These are phyloP conservation scores for Colletotrichum sp. DNA, from an alignment of 2,329 filamentous ascomycete genomes.

Conservation along the genomic window DNA sequence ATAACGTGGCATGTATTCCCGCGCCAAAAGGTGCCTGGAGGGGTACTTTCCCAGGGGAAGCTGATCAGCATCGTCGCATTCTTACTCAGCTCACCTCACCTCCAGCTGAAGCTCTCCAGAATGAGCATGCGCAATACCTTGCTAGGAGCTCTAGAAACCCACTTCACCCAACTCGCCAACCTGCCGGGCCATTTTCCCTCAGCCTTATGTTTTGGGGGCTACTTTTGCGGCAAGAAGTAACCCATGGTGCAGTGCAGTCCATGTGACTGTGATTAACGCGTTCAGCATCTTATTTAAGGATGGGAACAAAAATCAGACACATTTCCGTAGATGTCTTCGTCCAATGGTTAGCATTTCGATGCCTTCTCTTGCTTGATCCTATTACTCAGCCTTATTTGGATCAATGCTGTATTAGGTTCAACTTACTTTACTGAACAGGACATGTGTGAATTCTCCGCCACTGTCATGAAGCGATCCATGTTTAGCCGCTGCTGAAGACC, in stretches of 20 bases:
- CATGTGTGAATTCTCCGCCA: not conserved
- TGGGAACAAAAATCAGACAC: not conserved
- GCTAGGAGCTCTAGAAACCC: not conserved
- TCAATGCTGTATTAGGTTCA: not conserved
- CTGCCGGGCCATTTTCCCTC: not conserved
- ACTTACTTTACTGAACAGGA: not conserved
- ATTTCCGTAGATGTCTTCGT: not conserved
- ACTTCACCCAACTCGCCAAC: not conserved
- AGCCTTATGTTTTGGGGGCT: not conserved
- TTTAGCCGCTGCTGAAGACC: not conserved
- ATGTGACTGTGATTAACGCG: not conserved
- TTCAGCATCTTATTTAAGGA: not conserved
- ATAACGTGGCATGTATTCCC: not conserved
- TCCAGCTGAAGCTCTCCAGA: not conserved
- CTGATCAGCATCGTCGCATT: not conserved
- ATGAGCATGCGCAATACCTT: not conserved
- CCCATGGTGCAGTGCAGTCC: not conserved
- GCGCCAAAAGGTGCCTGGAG: not conserved
- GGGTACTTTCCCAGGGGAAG: not conserved
- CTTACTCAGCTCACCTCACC: not conserved
- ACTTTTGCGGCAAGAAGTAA: not conserved
- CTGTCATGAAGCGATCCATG: not conserved
- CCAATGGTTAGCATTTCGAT: not conserved
- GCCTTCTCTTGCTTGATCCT: not conserved
- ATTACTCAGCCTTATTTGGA: not conserved